Evolutionary conservation across 169 alveolate species (phyloP).

Genomic region (Cryptosporidium viatorum): DNA sequence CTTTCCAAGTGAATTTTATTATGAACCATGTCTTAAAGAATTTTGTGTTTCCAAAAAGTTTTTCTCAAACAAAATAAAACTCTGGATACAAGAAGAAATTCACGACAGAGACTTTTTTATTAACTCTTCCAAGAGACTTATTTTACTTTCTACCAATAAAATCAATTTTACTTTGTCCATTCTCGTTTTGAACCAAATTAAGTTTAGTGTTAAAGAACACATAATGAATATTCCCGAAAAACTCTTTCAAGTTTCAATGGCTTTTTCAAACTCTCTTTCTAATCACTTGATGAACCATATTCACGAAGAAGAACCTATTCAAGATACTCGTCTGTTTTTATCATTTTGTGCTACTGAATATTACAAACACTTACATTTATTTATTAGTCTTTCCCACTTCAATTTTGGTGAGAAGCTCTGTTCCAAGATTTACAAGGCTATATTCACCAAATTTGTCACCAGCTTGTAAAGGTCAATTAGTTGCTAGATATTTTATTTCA

Average conservation of each 20-base stretch:
- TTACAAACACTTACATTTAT: neutral
- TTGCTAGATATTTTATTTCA: neutral
- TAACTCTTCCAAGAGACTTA: neutral
- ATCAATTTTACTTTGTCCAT: slow-evolving; percentile 18
- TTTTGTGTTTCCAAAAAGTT: neutral
- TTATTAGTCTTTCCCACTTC: slow-evolving; percentile 3
- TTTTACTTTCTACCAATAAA: neutral
- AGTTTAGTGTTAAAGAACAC: neutral
- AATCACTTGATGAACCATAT: neutral
- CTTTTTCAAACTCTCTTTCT: neutral
- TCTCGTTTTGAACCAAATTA: slow-evolving; percentile 21
- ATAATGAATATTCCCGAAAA: neutral
- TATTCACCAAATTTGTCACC: neutral
- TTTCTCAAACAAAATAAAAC: slow-evolving; percentile 2
- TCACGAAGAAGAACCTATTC: slow-evolving; percentile 1
- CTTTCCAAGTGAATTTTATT: neutral
- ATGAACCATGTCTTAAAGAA: slow-evolving; percentile 35
- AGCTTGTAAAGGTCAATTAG: neutral
- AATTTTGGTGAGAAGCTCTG: slow-evolving; percentile 10
- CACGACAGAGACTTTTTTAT: neutral
- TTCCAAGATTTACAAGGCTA: neutral
- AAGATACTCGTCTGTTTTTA: neutral
- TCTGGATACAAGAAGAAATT: slow-evolving; percentile 26
- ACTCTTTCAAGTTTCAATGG: neutral
- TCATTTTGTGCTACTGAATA: neutral